A percentile compares a stretch with the other conserved stretches of the same genome.
These are phyloP conservation scores for Phytophthora rubi DNA, from an alignment of 352 stramenopile species.

Conservation along the genomic window DNA sequence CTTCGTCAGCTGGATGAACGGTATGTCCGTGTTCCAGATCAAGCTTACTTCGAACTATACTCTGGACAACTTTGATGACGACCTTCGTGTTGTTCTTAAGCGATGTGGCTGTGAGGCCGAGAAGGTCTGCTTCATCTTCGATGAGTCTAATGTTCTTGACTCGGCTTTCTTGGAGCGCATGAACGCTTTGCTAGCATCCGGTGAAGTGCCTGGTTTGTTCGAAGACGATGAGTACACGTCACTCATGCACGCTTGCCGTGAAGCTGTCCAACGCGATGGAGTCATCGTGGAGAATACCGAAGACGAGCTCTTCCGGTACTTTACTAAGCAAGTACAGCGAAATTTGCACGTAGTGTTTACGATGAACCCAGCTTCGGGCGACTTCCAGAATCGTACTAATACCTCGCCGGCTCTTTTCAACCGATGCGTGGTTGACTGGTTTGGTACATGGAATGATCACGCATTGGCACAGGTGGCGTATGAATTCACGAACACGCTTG, in stretches of 20 bases:
- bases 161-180: constrained; percentile 99
- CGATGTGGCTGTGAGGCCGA: constrained; percentile 98
- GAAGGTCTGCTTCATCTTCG: constrained; percentile 99
- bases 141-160: constrained; percentile 98
- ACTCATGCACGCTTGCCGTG: constrained; percentile 95
- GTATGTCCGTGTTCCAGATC: constrained; percentile 99
- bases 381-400: constrained; percentile 97
- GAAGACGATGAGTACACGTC: constrained; percentile 99
- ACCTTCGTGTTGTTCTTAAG: constrained; percentile 97
- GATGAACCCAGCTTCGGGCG: constrained; percentile 99
- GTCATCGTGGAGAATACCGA: constrained; percentile 94
- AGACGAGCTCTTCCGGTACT: constrained; percentile 96
- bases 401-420: constrained; percentile 99
- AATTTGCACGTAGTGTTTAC: constrained; percentile 99
- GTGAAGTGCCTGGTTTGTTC: constrained; percentile 99
- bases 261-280: constrained; percentile 93
- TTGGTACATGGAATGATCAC: constrained; percentile 98
- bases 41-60: constrained; percentile 99
- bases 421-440: constrained; percentile 99
- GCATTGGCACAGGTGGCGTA: constrained; percentile 98
- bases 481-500: constrained; percentile 96
- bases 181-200: constrained; percentile 99
- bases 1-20: constrained; percentile 99
- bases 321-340: constrained; percentile 97
- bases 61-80: constrained; percentile 99